Evolutionary conservation across 345 rosid genomes (phyloP).

Genomic region (Eucalyptus pumila): DNA sequence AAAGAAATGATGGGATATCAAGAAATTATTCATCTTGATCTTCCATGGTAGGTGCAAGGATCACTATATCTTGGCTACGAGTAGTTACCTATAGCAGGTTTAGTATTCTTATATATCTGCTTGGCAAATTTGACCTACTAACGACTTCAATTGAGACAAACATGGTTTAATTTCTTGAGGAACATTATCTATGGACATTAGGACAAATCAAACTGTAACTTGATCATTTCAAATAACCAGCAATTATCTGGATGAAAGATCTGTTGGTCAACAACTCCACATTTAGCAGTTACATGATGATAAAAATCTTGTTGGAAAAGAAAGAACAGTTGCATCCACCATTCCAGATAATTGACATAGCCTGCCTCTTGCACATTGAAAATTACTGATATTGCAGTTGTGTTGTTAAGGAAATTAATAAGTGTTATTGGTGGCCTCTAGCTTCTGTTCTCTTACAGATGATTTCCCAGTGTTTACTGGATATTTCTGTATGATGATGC

Average conservation of each 20-base stretch:
- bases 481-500: background rate
- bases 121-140: background rate
- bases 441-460: background rate
- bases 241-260: background rate
- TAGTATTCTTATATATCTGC: background rate
- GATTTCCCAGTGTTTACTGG: background rate
- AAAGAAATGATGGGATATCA: background rate
- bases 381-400: background rate
- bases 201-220: background rate
- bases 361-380: background rate
- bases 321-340: background rate
- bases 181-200: background rate
- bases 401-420: background rate
- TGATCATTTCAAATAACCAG: background rate
- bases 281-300: background rate
- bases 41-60: background rate
- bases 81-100: background rate
- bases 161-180: background rate
- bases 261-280: background rate
- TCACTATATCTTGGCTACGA: background rate
- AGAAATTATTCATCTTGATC: background rate
- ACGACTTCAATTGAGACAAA: background rate
- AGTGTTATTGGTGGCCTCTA: background rate
- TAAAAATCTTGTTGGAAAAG: background rate
- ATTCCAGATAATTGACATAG: background rate